A percentile compares a stretch with the other conserved stretches of the same genome.
These are phyloP conservation scores for Juglanconis sp. DNA, from an alignment of 2,329 filamentous ascomycete genomes.

Conservation along the genomic window DNA sequence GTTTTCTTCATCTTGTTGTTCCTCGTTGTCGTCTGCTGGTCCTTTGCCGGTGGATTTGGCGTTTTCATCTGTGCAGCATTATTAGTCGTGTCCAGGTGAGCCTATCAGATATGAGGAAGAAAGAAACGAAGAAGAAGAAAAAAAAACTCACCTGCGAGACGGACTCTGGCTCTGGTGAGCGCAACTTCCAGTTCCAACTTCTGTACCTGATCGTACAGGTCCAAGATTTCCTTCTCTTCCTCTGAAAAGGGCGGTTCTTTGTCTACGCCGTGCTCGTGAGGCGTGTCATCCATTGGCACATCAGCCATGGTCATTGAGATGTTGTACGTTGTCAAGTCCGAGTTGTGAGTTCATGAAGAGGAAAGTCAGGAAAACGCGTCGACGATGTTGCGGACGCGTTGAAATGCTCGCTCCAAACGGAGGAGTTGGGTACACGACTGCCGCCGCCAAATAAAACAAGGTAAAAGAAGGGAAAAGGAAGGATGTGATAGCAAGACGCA, in stretches of 20 bases:
- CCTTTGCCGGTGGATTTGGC: not conserved
- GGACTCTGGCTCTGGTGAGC: conserved; percentile 49
- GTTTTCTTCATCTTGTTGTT: conserved; percentile 44
- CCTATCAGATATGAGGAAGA: not conserved
- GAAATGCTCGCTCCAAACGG: not conserved
- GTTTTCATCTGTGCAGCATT: conserved; percentile 8
- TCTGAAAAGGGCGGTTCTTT: conserved; percentile 50
- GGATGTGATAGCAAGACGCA: not conserved
- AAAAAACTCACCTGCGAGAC: conserved; percentile 12
- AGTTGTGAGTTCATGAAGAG: not conserved
- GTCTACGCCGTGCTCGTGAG: conserved; percentile 27
- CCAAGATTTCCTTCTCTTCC: conserved; percentile 63
- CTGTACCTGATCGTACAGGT: conserved; percentile 68
- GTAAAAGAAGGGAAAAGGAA: not conserved
- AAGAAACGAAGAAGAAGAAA: no score
- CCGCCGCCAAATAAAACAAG: not conserved
- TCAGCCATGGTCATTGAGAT: conserved; percentile 21
- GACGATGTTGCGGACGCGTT: not conserved
- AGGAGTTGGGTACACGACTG: not conserved
- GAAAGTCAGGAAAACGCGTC: not conserved
- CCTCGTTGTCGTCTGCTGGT: not conserved
- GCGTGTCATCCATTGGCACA: conserved; percentile 20
- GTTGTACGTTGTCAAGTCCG: not conserved
- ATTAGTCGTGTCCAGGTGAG: not conserved
- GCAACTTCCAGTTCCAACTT: conserved; percentile 71